These are phyloP conservation scores for Magnusiomyces fungicola DNA, from an alignment of 1,139 yeast genomes.

Conservation along the genomic window DNA sequence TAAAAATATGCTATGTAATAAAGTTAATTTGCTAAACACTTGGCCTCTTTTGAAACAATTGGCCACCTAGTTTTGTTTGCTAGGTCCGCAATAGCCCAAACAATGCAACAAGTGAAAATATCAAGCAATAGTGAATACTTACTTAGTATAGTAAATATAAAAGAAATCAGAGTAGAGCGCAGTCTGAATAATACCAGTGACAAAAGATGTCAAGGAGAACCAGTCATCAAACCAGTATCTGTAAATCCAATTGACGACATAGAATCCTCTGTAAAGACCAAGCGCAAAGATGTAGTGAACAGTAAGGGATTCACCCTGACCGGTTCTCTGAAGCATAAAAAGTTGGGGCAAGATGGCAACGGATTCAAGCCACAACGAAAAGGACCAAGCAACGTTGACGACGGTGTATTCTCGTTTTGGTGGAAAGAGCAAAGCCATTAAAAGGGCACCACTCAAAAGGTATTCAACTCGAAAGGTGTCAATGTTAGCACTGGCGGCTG, in stretches of 20 bases:
- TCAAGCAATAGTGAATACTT: not conserved
- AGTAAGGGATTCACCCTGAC: constrained; percentile 81
- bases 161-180: constrained; percentile 88
- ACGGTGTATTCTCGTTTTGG: constrained; percentile 38
- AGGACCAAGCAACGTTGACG: constrained; percentile 42
- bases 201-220: constrained; percentile 62
- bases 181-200: constrained; percentile 83
- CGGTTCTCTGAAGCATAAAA: constrained; percentile 81
- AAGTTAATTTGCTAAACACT: too few species aligned
- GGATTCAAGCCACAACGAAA: constrained; percentile 54
- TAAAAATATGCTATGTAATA: too few species aligned
- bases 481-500: constrained; percentile 32
- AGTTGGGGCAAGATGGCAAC: constrained; percentile 90
- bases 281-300: constrained; percentile 89
- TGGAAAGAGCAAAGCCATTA: constrained; percentile 60
- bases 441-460: constrained; percentile 54
- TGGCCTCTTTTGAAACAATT: too few species aligned
- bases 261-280: constrained; percentile 81
- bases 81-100: too few species aligned
- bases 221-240: constrained; percentile 64
- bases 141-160: constrained; percentile 72
- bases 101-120: too few species aligned
- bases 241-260: constrained; percentile 92
- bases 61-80: too few species aligned
- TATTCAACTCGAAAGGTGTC: constrained; percentile 78